Percentiles rank a stretch among this genome's conserved stretches.
phyloP scores from a whole-genome alignment of 257 asterid species.

The Capsicum baccatum region DNA sequence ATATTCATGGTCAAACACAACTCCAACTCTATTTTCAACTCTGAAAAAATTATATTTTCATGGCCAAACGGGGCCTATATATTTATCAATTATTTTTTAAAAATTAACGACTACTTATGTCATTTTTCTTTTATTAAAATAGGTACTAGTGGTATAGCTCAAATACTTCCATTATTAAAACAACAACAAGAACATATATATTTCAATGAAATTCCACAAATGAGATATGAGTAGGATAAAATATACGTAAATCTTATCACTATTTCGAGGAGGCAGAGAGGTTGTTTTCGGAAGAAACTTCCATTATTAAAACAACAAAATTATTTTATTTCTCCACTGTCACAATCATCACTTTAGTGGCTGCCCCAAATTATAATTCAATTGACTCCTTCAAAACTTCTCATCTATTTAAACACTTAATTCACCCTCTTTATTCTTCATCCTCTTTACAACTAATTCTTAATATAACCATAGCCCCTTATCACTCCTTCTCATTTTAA shows the following conservation, averaged over 20 bases:
- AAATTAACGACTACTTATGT: not conserved
- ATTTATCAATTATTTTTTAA: not conserved
- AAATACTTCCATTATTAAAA: not conserved
- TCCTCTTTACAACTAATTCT: not conserved
- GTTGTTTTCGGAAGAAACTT: not conserved
- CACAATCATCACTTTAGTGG: not conserved
- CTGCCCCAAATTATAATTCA: not conserved
- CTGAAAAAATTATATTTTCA: no score
- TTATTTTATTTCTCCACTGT: not conserved
- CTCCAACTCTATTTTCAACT: no score
- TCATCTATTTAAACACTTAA: not conserved
- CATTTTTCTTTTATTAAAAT: not conserved
- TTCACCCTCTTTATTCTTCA: not conserved
- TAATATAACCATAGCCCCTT: not conserved
- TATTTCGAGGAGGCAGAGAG: no score
- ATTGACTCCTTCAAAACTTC: constrained; percentile 20
- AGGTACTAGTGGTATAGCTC: not conserved
- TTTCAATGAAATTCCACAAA: not conserved
- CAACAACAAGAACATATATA: not conserved
- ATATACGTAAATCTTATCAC: no score
- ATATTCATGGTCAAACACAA: no score
- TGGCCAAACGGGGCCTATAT: no score
- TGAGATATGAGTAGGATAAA: no score
- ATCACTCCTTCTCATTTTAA: not conserved
- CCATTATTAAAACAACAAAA: not conserved